phyloP scores from a whole-genome alignment of 1,139 yeast species.

The Scheffersomyces segobiensis region DNA sequence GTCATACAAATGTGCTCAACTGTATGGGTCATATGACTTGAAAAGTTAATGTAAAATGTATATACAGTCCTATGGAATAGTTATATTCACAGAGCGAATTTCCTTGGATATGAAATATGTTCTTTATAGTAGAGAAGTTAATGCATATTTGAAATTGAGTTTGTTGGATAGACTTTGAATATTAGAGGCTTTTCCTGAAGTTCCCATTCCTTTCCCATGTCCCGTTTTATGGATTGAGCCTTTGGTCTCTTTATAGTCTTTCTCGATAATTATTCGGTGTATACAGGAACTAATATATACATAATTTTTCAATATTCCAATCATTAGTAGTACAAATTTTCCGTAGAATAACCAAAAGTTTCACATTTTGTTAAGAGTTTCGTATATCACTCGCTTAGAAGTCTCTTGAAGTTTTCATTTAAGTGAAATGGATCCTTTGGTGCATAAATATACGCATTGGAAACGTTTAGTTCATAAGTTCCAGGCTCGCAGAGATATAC shows the following conservation, averaged over 20 bases:
- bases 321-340: neutral
- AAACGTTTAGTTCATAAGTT: conserved; percentile 55
- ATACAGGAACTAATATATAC: neutral
- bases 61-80: too few species aligned
- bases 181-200: too few species aligned
- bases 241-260: too few species aligned
- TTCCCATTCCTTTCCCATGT: too few species aligned
- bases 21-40: neutral
- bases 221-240: too few species aligned
- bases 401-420: neutral
- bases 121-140: too few species aligned
- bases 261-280: too few species aligned
- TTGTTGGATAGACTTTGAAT: too few species aligned
- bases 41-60: neutral
- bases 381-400: neutral
- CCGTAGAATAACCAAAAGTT: neutral
- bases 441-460: conserved; percentile 34
- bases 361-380: neutral
- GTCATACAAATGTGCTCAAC: neutral
- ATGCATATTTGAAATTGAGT: too few species aligned
- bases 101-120: too few species aligned
- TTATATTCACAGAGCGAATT: too few species aligned
- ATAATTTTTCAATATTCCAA: neutral
- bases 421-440: conserved; percentile 26
- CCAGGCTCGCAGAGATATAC: conserved; percentile 62